A percentile compares a stretch with the other conserved stretches of the same genome.
Evolutionary conservation across 2,329 filamentous ascomycete species (phyloP).

Genomic region (Nothophaeocryptopus gaeumannii): DNA sequence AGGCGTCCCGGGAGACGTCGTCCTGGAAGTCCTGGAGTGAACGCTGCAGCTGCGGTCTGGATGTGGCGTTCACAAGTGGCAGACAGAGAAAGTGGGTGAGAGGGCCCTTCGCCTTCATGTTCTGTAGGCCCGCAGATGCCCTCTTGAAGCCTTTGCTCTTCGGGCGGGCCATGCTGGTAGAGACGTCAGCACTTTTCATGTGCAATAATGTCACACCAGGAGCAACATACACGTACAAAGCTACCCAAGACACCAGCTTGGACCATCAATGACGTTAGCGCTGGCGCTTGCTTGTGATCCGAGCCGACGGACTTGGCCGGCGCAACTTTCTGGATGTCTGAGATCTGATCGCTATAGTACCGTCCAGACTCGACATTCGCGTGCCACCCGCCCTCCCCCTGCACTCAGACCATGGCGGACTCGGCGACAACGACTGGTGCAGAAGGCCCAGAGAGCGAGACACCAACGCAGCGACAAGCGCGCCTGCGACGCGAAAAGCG

Average conservation of each 20-base stretch:
- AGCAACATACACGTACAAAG: no score
- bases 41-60: conserved; percentile 62
- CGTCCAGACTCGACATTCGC: no score
- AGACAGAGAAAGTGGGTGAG: conserved; percentile 76
- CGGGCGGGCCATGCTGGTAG: no score
- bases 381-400: no score
- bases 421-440: conserved; percentile 23
- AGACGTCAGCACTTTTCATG: no score
- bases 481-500: conserved; percentile 74
- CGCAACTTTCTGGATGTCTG: neutral
- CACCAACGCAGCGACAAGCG: conserved; percentile 56
- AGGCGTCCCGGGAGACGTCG: conserved; percentile 43
- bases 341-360: no score
- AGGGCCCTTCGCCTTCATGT: conserved; percentile 35
- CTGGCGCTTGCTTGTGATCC: no score
- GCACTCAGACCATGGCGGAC: conserved; percentile 29
- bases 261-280: no score
- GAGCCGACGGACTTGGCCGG: no score
- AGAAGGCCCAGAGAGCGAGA: conserved; percentile 34
- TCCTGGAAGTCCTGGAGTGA: conserved; percentile 61
- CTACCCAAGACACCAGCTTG: no score
- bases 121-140: conserved; percentile 24
- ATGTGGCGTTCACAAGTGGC: conserved; percentile 63
- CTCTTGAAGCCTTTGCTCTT: conserved; percentile 6
- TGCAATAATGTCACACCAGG: no score